Conservation (phyloP, 1,284 basidiomycete genomes). For the Neolentinus lepideus region DNA sequence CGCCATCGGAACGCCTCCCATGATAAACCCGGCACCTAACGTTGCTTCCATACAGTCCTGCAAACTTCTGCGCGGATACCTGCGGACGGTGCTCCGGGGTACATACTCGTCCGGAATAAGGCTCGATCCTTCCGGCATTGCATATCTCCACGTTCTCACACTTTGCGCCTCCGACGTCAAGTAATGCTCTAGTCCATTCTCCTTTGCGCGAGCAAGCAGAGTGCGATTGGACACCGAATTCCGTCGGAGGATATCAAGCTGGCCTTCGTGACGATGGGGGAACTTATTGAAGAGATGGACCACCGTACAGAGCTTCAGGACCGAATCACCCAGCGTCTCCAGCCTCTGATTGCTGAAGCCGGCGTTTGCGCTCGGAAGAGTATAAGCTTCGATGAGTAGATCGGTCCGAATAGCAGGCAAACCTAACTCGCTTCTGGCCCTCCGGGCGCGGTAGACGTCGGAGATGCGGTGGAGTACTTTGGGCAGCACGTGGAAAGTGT, state of each 20-base stretch:
- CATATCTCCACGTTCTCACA: conserved; percentile 56
- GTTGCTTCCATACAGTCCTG: conserved; percentile 84
- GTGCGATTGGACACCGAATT: conserved; percentile 63
- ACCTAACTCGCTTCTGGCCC: conserved; percentile 41
- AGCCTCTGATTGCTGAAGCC: conserved; percentile 76
- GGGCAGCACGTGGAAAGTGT: conserved; percentile 52
- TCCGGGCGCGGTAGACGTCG: conserved; percentile 52
- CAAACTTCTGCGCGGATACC: conserved; percentile 59
- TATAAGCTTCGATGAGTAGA: conserved; percentile 64
- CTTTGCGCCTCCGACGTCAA: conserved; percentile 52
- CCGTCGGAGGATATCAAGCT: conserved; percentile 58
- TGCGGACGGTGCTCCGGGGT: conserved; percentile 22
- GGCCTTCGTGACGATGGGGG: conserved; percentile 75
- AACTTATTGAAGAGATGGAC: conserved; percentile 72
- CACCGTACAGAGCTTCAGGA: conserved; percentile 69
- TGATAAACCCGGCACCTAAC: conserved; percentile 65
- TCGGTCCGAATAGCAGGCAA: conserved; percentile 51
- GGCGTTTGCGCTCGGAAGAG: conserved; percentile 54
- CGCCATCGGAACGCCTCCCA: conserved; percentile 63
- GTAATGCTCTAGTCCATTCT: conserved; percentile 53
- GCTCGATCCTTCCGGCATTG: conserved; percentile 26
- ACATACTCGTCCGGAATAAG: conserved; percentile 20
- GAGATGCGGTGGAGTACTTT: conserved; percentile 59
- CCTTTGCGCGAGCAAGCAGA: conserved; percentile 58
- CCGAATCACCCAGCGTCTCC: conserved; percentile 80